Conservation (phyloP, 306 rosid genomes). For the Lathyrus oleraceus region DNA sequence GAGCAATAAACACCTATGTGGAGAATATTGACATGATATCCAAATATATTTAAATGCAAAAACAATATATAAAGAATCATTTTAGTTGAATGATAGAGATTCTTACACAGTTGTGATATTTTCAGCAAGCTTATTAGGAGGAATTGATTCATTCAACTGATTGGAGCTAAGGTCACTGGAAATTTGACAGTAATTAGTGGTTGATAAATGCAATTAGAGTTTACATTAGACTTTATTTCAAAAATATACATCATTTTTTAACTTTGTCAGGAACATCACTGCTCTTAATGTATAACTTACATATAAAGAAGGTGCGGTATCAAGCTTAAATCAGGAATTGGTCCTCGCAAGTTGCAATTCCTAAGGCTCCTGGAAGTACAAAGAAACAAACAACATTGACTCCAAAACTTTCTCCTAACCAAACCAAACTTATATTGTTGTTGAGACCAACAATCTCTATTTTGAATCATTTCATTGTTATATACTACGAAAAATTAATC, state of each 20-base stretch:
- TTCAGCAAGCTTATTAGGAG: slow-evolving; percentile 55
- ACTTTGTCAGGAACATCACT: slow-evolving; percentile 13
- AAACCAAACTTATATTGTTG: too few relatives aligned
- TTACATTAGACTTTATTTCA: neutral
- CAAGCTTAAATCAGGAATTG: slow-evolving; percentile 78
- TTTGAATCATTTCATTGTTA: too few relatives aligned
- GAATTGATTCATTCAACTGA: slow-evolving; percentile 73
- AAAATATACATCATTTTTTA: slow-evolving; percentile 15
- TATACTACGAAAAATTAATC: too few relatives aligned
- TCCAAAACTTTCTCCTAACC: neutral
- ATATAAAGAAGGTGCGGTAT: slow-evolving; percentile 58
- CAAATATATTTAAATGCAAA: neutral
- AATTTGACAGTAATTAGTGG: slow-evolving; percentile 27
- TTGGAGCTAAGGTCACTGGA: slow-evolving; percentile 87
- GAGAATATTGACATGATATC: neutral
- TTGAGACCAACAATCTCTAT: too few relatives aligned
- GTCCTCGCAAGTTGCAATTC: slow-evolving; percentile 81
- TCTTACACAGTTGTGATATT: slow-evolving; percentile 86
- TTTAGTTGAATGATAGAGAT: slow-evolving; percentile 35
- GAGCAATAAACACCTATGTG: neutral
- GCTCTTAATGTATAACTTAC: slow-evolving; percentile 50
- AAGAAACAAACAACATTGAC: slow-evolving; percentile 36
- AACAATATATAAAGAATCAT: neutral
- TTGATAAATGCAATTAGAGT: slow-evolving; percentile 4
- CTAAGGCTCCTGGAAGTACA: slow-evolving; percentile 72